Base-by-base conservation (phyloP, 345 rosid genomes). In the Eucalyptus polyanthemos region DNA sequence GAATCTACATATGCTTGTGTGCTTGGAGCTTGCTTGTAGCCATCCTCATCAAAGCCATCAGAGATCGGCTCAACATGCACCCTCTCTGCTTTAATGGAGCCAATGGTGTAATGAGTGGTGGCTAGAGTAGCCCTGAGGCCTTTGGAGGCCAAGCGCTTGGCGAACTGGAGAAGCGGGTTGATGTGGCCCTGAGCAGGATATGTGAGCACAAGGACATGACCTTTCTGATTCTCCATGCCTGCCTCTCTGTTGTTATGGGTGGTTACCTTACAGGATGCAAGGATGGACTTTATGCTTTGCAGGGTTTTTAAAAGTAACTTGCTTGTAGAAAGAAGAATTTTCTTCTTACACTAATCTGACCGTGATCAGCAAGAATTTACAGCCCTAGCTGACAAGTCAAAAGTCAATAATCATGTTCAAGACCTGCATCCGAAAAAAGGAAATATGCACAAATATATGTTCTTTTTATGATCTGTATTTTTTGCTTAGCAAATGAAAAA, bases 111-210 rank as follows among this genome's bases (percentile, higher is more conserved):
- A 45, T 87, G 93, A 54, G 98, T 95, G 50, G 96, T 95, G 93
- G 95, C 98, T 40, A 97, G 62, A 1, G 99, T 96, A 69, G 94
- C 95, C 83, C 92, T 95, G 67, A 96, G 89, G 21, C 95, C 97
- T 90, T 94, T 94, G 45, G 96, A 94, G 87, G 94, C 95, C 15
- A 97, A 88, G 67, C 95, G 96, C 90, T 95, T 95, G 5, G 96
- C 97, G 85, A 96, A 95, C 56, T 95, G 96, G 91, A 95, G 94
- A 90, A 94, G 94, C 8, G 99, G 97, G 93, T 96, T 96, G 21
- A 96, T 94, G 93, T 96, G 98, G 88, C 99, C 99, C 92, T 96
- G 97, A 90, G 95, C 92, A 62, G 98, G 98, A 86, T 95, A 97
- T 27, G 98, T 95, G 45, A 97, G 42, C 15, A 96, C 90, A 6